These are phyloP conservation scores for Myochromella boudieri DNA, from an alignment of 768 basidiomycete genomes.

Conservation along the genomic window DNA sequence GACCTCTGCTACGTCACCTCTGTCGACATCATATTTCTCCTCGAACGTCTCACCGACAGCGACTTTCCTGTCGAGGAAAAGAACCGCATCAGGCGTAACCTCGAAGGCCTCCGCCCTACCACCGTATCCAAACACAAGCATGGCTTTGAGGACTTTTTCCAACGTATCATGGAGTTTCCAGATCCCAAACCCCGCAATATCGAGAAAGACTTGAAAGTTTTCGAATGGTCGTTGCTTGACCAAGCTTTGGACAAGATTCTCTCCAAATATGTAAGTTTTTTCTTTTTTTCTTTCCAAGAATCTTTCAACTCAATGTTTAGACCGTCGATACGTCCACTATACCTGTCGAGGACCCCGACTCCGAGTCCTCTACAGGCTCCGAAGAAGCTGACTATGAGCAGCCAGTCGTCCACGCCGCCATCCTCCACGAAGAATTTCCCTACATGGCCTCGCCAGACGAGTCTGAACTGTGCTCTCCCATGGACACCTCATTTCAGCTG, in stretches of 20 bases:
- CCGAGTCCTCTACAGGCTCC: conserved; percentile 26
- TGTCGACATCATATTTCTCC: conserved; percentile 92
- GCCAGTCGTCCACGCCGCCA: conserved; percentile 13
- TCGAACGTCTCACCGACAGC: conserved; percentile 75
- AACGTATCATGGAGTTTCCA: conserved; percentile 94
- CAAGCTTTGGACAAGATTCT: conserved; percentile 78
- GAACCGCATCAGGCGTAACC: conserved; percentile 91
- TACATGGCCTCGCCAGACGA: conserved; percentile 23
- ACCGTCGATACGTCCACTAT: conserved; percentile 46
- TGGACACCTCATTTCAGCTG: conserved; percentile 23
- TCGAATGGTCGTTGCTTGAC: conserved; percentile 70
- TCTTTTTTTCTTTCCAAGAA: not conserved
- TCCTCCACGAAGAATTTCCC: conserved; percentile 28
- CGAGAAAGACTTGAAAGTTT: conserved; percentile 94
- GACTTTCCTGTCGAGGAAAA: conserved; percentile 94
- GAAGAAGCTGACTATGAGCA: conserved; percentile 19
- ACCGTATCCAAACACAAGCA: conserved; percentile 87
- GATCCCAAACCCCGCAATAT: conserved; percentile 94
- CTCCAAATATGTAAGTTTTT: conserved; percentile 73
- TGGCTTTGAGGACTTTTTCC: conserved; percentile 85
- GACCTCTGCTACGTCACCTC: conserved; percentile 88
- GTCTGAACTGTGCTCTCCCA: conserved; percentile 32
- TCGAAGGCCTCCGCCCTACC: conserved; percentile 89
- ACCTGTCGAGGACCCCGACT: conserved; percentile 29
- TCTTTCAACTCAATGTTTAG: conserved; percentile 22